Evolutionary conservation across 148 eudicot genomes (phyloP).

Genomic region (Nepenthes gracilis): DNA sequence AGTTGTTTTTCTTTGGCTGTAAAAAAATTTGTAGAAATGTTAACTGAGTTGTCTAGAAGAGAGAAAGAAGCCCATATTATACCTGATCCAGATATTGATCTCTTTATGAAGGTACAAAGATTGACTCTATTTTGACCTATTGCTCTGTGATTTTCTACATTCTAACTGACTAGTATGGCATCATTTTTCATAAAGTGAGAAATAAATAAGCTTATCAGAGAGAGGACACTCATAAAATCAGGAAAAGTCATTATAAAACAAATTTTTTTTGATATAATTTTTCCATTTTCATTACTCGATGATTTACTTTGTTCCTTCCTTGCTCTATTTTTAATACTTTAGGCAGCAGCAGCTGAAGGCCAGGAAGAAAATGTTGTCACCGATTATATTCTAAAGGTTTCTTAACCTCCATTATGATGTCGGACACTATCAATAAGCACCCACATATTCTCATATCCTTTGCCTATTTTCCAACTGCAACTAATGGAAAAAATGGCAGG

Average conservation of each 20-base stretch:
- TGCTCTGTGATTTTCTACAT: no score
- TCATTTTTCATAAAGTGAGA: no score
- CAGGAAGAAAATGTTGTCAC: constrained; percentile 24
- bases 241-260: no score
- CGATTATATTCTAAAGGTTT: constrained; percentile 25
- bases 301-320: not conserved
- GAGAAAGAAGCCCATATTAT: constrained; percentile 26
- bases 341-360: constrained; percentile 23
- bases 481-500: constrained; percentile 6
- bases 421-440: not conserved
- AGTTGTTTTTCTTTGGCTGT: not conserved
- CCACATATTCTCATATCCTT: not conserved
- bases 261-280: no score
- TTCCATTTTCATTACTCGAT: not conserved
- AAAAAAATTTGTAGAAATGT: constrained; percentile 14
- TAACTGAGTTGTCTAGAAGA: constrained; percentile 25
- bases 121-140: no score
- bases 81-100: constrained; percentile 30
- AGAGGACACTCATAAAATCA: no score
- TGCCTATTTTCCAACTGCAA: not conserved
- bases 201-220: no score
- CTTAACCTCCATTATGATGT: not conserved
- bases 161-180: no score
- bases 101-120: constrained; percentile 23
- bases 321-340: constrained; percentile 1